Evolutionary conservation across 345 rosid genomes (phyloP).

Genomic region (Laguncularia racemosa): DNA sequence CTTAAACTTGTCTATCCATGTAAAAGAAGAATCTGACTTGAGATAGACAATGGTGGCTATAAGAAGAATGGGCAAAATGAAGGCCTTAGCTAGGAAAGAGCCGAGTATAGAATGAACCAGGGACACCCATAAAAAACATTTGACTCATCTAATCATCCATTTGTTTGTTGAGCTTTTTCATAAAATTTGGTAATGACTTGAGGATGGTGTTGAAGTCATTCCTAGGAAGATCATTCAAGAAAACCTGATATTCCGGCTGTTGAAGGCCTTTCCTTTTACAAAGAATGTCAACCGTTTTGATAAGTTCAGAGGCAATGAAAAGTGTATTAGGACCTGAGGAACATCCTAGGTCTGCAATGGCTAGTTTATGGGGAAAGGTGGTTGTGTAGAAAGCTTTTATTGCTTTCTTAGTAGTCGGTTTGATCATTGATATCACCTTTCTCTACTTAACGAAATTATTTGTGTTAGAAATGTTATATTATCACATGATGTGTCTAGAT

Average conservation of each 20-base stretch:
- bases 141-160: conserved; percentile 6
- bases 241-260: conserved; percentile 24
- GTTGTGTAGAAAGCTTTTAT: conserved; percentile 22
- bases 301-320: conserved; percentile 20
- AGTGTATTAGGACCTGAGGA: conserved; percentile 81
- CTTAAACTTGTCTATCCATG: no score
- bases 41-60: conserved; percentile 50
- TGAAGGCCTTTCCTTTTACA: conserved; percentile 12
- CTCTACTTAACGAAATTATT: conserved; percentile 12
- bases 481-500: no score
- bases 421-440: conserved; percentile 35
- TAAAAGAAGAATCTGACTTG: conserved; percentile 11
- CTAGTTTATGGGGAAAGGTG: conserved; percentile 28
- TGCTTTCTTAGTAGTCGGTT: conserved; percentile 37
- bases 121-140: conserved; percentile 23
- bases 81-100: conserved; percentile 28
- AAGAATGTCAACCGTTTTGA: conserved; percentile 16
- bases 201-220: conserved; percentile 51
- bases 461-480: no score
- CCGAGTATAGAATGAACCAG: conserved; percentile 46
- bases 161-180: conserved; percentile 11
- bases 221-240: conserved; percentile 46
- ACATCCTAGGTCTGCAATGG: conserved; percentile 80
- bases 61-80: conserved; percentile 42
- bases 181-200: conserved; percentile 24